Conservation (phyloP, 352 stramenopile genomes). For the Phytophthora pinifolia region DNA sequence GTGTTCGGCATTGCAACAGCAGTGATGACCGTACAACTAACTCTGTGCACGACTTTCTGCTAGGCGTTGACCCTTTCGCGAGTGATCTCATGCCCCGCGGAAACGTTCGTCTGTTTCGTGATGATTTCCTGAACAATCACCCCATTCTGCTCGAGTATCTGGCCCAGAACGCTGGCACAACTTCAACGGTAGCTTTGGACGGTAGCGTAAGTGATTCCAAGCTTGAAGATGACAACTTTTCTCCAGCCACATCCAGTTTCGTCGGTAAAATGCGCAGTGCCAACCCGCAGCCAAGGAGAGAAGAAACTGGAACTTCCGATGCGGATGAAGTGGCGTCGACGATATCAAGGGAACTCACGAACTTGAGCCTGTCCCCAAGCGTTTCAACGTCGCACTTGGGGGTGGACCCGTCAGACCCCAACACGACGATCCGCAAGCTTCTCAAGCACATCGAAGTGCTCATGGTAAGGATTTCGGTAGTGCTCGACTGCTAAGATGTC, state of each 20-base stretch:
- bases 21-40: not conserved
- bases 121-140: slow-evolving; percentile 87
- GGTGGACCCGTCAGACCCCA: slow-evolving; percentile 80
- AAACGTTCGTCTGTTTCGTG: slow-evolving; percentile 80
- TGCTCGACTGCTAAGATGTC: not conserved
- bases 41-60: not conserved
- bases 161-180: slow-evolving; percentile 38
- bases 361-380: slow-evolving; percentile 14
- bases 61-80: slow-evolving; percentile 45
- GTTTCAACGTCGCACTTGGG: slow-evolving; percentile 55
- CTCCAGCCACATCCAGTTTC: slow-evolving; percentile 33
- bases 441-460: slow-evolving; percentile 85
- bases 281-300: slow-evolving; percentile 31
- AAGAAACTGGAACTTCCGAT: slow-evolving; percentile 5
- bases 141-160: slow-evolving; percentile 84
- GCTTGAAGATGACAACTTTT: not conserved
- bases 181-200: slow-evolving; percentile 10
- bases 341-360: slow-evolving; percentile 2
- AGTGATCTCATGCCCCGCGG: slow-evolving; percentile 67
- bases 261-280: slow-evolving; percentile 62
- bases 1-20: not conserved
- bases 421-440: slow-evolving; percentile 78
- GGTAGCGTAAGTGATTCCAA: slow-evolving; percentile 10
- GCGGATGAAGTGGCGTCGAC: slow-evolving; percentile 1
- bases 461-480: slow-evolving; percentile 38